A percentile compares a stretch with the other conserved stretches of the same genome.
These are phyloP conservation scores for Pseudisothecium myosuroides DNA, from an alignment of 225 moss, liverwort and hornwort species.

Conservation along the genomic window DNA sequence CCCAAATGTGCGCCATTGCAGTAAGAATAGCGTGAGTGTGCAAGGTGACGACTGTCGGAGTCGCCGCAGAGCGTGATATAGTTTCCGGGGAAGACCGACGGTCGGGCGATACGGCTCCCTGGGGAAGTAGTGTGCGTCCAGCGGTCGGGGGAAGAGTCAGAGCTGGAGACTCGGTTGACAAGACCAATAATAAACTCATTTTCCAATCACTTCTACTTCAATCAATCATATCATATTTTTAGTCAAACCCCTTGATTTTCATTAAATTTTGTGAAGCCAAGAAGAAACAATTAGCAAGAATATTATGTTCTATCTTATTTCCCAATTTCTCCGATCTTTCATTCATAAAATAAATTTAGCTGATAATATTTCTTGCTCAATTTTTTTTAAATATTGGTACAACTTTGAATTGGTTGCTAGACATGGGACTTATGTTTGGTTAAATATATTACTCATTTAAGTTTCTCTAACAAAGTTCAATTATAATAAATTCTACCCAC, in stretches of 20 bases:
- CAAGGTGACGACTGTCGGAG: neutral
- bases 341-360: neutral
- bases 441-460: too few species aligned
- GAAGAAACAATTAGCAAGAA: neutral
- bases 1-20: neutral
- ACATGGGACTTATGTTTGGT: neutral
- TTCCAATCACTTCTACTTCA: neutral
- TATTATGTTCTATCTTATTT: too few species aligned
- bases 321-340: neutral
- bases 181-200: neutral
- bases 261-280: neutral
- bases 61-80: neutral
- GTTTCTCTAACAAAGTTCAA: neutral
- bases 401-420: neutral
- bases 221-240: neutral
- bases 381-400: neutral
- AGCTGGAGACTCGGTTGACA: neutral
- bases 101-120: neutral
- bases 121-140: neutral
- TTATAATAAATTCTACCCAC: neutral
- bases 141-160: neutral
- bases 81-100: neutral
- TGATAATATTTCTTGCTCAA: too few species aligned
- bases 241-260: neutral
- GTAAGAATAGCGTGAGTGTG: neutral